These are phyloP conservation scores for Elasticomyces elasticus DNA, from an alignment of 495 filamentous ascomycete genomes.

Conservation along the genomic window DNA sequence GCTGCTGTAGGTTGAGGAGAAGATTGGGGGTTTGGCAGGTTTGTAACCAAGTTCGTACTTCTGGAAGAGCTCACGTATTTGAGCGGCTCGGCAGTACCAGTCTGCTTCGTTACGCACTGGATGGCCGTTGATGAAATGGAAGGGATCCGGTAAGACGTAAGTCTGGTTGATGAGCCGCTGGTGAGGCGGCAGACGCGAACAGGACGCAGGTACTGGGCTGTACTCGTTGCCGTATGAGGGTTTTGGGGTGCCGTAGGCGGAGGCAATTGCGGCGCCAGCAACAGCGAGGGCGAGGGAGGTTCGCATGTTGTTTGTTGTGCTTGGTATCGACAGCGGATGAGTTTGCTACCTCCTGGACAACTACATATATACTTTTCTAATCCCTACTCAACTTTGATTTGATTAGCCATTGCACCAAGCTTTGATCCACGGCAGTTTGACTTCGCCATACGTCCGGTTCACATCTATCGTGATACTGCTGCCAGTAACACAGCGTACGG, in stretches of 20 bases:
- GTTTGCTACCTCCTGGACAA: not conserved
- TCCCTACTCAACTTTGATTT: no score
- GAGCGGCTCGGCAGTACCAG: slow-evolving; percentile 20
- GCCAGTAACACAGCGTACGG: no score
- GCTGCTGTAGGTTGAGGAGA: slow-evolving; percentile 29
- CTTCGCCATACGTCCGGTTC: no score
- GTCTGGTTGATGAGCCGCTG: slow-evolving; percentile 15
- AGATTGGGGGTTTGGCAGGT: slow-evolving; percentile 17
- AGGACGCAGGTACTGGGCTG: not conserved
- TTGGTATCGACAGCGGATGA: not conserved
- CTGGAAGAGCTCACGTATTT: slow-evolving; percentile 19
- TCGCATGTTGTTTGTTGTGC: not conserved
- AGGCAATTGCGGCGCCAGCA: not conserved
- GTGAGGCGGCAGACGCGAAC: slow-evolving; percentile 2
- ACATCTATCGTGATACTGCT: no score
- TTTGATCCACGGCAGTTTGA: no score
- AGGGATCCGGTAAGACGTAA: slow-evolving; percentile 23
- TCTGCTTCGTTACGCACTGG: slow-evolving; percentile 8
- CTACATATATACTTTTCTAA: not conserved
- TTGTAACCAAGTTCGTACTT: slow-evolving; percentile 19
- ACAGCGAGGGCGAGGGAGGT: not conserved
- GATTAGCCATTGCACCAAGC: no score
- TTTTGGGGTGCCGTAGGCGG: not conserved
- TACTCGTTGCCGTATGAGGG: not conserved
- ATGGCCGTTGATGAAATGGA: slow-evolving; percentile 10